Evolutionary conservation across 2,329 filamentous ascomycete species (phyloP).

Genomic region (Aureobasidium namibiae): DNA sequence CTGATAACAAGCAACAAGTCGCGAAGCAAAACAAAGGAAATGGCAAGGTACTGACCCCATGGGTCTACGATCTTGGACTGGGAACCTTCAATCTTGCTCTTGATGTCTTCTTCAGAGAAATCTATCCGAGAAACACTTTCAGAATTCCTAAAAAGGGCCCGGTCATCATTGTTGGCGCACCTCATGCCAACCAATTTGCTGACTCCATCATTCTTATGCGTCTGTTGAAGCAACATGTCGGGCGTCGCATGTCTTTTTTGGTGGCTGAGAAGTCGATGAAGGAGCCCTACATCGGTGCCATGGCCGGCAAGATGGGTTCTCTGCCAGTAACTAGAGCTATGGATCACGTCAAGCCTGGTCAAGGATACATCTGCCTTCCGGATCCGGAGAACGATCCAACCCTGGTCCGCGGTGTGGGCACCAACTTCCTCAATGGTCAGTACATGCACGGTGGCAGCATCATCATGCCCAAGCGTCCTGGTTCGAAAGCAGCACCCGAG

Average conservation of each 20-base stretch:
- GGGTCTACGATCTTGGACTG: conserved; percentile 62
- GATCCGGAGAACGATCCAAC: conserved; percentile 80
- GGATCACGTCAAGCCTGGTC: conserved; percentile 72
- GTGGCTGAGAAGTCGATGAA: conserved; percentile 96
- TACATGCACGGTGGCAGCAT: conserved; percentile 74
- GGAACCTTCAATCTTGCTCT: conserved; percentile 74
- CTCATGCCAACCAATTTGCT: conserved; percentile 97
- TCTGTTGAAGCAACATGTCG: conserved; percentile 75
- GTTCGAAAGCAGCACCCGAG: conserved; percentile 61
- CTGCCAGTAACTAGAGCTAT: conserved; percentile 90
- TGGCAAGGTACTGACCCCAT: conserved; percentile 8
- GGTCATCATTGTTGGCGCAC: conserved; percentile 90
- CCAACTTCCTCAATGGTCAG: conserved; percentile 64
- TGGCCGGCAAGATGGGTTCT: conserved; percentile 75
- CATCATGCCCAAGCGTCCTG: conserved; percentile 65
- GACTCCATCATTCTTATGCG: conserved; percentile 91
- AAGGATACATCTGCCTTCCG: conserved; percentile 78
- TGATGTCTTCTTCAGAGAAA: conserved; percentile 96
- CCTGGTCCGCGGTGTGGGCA: conserved; percentile 69
- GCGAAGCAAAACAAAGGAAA: not conserved
- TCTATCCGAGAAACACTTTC: conserved; percentile 91
- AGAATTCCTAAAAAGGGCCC: conserved; percentile 83
- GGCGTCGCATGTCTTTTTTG: conserved; percentile 82
- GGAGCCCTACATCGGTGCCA: conserved; percentile 77
- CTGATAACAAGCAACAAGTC: not conserved